phyloP scores from a whole-genome alignment of 2,329 filamentous ascomycete genomes.

The Trichoderma harzianum region DNA sequence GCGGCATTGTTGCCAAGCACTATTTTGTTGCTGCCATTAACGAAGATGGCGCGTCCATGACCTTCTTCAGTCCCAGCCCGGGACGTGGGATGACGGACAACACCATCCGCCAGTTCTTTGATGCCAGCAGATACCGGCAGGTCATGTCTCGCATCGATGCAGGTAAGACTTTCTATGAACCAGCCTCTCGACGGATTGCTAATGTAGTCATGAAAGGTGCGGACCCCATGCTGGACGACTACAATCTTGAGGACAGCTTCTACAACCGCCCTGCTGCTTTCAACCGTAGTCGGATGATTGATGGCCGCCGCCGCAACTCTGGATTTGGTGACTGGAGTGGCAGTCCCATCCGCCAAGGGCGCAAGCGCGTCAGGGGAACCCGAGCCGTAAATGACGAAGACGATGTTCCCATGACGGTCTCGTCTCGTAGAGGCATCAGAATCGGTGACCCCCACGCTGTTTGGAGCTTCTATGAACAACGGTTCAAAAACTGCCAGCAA shows the following conservation, averaged over 20 bases:
- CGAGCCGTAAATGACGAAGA: constrained; percentile 41
- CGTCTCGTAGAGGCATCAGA: constrained; percentile 44
- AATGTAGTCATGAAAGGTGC: constrained; percentile 25
- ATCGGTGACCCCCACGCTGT: constrained; percentile 55
- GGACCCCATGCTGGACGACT: constrained; percentile 35
- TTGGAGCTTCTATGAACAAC: constrained; percentile 57
- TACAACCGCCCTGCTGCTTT: constrained; percentile 28
- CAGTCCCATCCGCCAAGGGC: constrained; percentile 27
- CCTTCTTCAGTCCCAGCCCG: constrained; percentile 47
- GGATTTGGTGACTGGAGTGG: constrained; percentile 33
- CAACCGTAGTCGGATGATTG: constrained; percentile 27
- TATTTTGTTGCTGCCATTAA: constrained; percentile 53
- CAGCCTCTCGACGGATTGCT: background rate
- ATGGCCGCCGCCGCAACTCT: constrained; percentile 32
- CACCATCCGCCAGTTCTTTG: constrained; percentile 45
- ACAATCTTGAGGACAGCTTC: constrained; percentile 26
- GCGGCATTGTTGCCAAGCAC: constrained; percentile 47
- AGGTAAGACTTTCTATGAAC: constrained; percentile 31
- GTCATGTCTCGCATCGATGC: constrained; percentile 38
- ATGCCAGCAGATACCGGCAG: constrained; percentile 40
- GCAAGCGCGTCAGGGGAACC: constrained; percentile 34
- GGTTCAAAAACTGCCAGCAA: constrained; percentile 67
- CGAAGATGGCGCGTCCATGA: constrained; percentile 46
- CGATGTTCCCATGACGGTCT: constrained; percentile 38
- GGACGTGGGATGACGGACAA: constrained; percentile 36